Percentiles rank a stretch among this genome's conserved stretches.
phyloP scores from a whole-genome alignment of 2,329 filamentous ascomycete species.

The Tolypocladium cylindrosporum region DNA sequence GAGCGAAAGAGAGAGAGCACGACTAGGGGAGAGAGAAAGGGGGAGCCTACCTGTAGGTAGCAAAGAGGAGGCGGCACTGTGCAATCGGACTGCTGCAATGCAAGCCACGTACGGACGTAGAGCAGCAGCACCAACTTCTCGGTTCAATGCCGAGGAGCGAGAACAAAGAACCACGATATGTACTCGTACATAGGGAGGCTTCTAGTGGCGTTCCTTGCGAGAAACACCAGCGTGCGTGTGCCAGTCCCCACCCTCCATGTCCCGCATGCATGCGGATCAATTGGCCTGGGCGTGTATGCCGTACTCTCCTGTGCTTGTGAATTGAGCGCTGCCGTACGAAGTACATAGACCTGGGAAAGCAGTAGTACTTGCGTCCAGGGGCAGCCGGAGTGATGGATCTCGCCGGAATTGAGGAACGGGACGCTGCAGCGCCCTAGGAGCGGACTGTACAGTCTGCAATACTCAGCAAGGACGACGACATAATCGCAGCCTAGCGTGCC shows the following conservation, averaged over 20 bases:
- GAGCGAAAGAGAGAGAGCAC: background rate
- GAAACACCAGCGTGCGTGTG: background rate
- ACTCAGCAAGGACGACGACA: background rate
- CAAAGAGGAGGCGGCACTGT: background rate
- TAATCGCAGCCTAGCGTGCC: background rate
- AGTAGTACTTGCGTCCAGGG: background rate
- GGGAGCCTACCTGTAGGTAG: background rate
- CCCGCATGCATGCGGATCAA: background rate
- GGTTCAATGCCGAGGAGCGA: slow-evolving; percentile 1
- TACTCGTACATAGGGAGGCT: background rate
- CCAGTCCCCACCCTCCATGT: background rate
- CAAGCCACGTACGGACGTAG: slow-evolving; percentile 3
- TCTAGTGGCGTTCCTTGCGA: background rate
- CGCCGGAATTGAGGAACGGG: background rate
- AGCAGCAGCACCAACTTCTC: background rate
- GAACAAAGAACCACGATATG: background rate
- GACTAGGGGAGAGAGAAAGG: background rate
- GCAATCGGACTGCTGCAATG: slow-evolving; percentile 3
- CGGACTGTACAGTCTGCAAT: background rate
- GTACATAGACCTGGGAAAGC: background rate
- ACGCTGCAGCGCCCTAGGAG: background rate
- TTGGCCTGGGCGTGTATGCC: background rate
- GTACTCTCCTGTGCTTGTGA: background rate
- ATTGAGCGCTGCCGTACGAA: background rate
- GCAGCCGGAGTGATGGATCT: background rate